Evolutionary conservation across 192 early-diverging fungal species (phyloP).

Genomic region (Coemansia erecta): DNA sequence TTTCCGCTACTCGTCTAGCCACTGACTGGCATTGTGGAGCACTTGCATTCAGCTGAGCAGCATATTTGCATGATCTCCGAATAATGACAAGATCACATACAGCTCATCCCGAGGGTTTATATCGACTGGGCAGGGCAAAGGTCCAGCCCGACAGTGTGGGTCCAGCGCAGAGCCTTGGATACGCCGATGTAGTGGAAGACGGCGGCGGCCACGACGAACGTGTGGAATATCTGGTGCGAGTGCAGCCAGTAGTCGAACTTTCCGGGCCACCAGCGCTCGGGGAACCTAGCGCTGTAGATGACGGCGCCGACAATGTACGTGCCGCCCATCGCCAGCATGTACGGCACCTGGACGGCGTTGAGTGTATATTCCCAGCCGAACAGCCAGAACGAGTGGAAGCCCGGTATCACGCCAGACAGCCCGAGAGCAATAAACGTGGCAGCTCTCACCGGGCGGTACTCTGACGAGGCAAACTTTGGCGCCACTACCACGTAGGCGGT

Average conservation of each 20-base stretch:
- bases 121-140: constrained; percentile 14
- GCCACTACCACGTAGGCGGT: constrained; percentile 64
- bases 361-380: constrained; percentile 64
- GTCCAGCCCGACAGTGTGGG: constrained; percentile 32
- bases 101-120: neutral
- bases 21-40: no score
- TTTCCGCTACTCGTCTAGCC: no score
- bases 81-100: no score
- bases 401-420: constrained; percentile 69
- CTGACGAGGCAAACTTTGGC: constrained; percentile 66
- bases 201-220: constrained; percentile 75
- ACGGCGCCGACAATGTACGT: constrained; percentile 80
- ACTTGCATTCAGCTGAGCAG: neutral
- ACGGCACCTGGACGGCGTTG: constrained; percentile 61
- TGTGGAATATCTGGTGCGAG: constrained; percentile 92
- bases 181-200: constrained; percentile 70
- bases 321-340: constrained; percentile 69
- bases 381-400: constrained; percentile 59
- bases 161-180: constrained; percentile 54
- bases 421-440: constrained; percentile 79
- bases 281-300: constrained; percentile 80
- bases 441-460: constrained; percentile 78
- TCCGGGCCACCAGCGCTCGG: constrained; percentile 86
- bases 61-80: no score
- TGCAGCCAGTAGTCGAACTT: constrained; percentile 77